These are phyloP conservation scores for Backusella morwellensis DNA, from an alignment of 192 early-diverging fungal species.

Conservation along the genomic window DNA sequence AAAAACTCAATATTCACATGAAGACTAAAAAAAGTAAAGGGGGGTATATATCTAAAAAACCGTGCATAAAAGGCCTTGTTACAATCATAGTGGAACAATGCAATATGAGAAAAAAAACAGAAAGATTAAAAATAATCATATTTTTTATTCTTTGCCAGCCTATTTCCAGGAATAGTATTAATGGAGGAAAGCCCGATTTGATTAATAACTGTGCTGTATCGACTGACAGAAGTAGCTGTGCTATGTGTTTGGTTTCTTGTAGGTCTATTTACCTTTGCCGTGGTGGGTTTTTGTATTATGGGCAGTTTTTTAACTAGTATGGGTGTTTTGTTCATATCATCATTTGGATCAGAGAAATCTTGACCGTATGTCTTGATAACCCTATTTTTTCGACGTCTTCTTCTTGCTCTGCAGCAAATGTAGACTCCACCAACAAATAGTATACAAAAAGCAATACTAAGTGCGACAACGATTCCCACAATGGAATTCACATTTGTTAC, in stretches of 20 bases:
- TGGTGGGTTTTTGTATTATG: neutral
- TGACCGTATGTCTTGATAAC: neutral
- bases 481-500: neutral
- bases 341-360: neutral
- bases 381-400: neutral
- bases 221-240: conserved; percentile 1
- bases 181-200: neutral
- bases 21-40: neutral
- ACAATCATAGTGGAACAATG: neutral
- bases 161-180: neutral
- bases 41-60: neutral
- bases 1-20: neutral
- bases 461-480: neutral
- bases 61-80: neutral
- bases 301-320: neutral
- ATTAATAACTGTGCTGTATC: neutral
- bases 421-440: neutral
- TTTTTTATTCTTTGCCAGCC: neutral
- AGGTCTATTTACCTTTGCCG: neutral
- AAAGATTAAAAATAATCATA: neutral
- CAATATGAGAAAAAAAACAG: neutral
- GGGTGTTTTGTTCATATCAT: neutral
- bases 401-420: neutral
- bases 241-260: neutral
- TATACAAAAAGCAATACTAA: neutral